These are phyloP conservation scores for Penicillium decumbens DNA, from an alignment of 2,329 filamentous ascomycete genomes.

Conservation along the genomic window DNA sequence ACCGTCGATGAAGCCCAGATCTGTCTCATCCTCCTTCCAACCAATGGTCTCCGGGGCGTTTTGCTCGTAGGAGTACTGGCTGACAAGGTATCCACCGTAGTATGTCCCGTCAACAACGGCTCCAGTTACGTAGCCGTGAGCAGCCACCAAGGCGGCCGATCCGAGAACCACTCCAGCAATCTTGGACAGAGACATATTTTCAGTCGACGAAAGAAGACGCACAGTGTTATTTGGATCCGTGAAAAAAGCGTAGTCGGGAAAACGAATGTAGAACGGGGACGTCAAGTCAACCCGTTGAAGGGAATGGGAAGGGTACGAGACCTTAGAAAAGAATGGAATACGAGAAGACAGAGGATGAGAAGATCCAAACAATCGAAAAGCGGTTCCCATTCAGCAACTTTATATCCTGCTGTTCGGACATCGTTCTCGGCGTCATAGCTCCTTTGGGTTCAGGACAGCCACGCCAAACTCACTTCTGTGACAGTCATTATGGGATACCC, in stretches of 20 bases:
- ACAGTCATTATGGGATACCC: conserved; percentile 14
- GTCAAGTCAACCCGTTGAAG: conserved; percentile 30
- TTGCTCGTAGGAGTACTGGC: conserved; percentile 31
- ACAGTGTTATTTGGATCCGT: conserved; percentile 26
- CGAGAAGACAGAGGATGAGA: conserved; percentile 23
- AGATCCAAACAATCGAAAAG: conserved; percentile 9
- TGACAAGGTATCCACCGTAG: conserved; percentile 41
- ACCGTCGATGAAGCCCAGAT: conserved; percentile 52
- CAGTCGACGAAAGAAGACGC: conserved; percentile 22
- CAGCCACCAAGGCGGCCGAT: conserved; percentile 36
- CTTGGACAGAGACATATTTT: conserved; percentile 34
- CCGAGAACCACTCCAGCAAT: conserved; percentile 32
- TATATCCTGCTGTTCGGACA: conserved; percentile 15
- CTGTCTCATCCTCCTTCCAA: conserved; percentile 52
- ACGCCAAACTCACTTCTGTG: conserved; percentile 13
- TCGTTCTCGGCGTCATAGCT: conserved; percentile 11
- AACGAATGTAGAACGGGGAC: conserved; percentile 32
- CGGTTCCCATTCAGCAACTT: conserved; percentile 5
- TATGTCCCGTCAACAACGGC: conserved; percentile 35
- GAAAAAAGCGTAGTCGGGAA: conserved; percentile 17
- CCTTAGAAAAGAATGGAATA: conserved; percentile 32
- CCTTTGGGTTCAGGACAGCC: conserved; percentile 13
- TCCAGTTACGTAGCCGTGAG: conserved; percentile 38
- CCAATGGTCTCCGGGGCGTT: conserved; percentile 47
- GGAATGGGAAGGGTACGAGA: conserved; percentile 28